Percentiles rank a stretch among this genome's conserved stretches.
phyloP scores from a whole-genome alignment of 2,329 filamentous ascomycete species.

The Penicillium sp. region DNA sequence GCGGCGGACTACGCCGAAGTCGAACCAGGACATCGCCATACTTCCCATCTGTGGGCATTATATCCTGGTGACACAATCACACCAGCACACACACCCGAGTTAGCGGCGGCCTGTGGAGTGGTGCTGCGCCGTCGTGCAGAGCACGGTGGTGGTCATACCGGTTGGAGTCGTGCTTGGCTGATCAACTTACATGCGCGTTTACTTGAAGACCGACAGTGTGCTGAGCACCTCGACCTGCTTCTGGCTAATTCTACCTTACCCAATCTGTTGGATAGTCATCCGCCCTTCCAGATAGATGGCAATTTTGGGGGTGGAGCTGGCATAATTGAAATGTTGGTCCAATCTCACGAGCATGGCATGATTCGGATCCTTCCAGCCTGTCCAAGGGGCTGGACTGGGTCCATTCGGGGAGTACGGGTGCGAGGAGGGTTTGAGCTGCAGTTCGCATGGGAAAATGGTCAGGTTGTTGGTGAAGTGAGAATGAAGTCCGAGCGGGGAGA shows the following conservation, averaged over 20 bases:
- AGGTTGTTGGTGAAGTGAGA: slow-evolving; percentile 18
- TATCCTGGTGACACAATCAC: slow-evolving; percentile 49
- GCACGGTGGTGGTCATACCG: slow-evolving; percentile 52
- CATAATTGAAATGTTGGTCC: slow-evolving; percentile 50
- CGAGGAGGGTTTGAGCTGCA: slow-evolving; percentile 40
- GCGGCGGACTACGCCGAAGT: slow-evolving; percentile 37
- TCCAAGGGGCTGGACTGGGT: slow-evolving; percentile 39
- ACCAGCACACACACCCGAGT: slow-evolving; percentile 32
- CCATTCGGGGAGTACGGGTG: slow-evolving; percentile 36
- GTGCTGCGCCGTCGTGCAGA: slow-evolving; percentile 30
- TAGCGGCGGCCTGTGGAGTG: slow-evolving; percentile 32
- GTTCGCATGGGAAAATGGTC: slow-evolving; percentile 39
- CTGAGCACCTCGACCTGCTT: slow-evolving; percentile 42
- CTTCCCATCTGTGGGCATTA: slow-evolving; percentile 54
- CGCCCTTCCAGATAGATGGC: slow-evolving; percentile 54
- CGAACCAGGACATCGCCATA: slow-evolving; percentile 54
- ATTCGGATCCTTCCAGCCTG: slow-evolving; percentile 44
- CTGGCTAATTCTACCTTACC: slow-evolving; percentile 45
- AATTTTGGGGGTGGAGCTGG: slow-evolving; percentile 54
- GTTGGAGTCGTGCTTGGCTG: slow-evolving; percentile 56
- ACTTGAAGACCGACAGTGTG: slow-evolving; percentile 39
- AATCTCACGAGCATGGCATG: slow-evolving; percentile 37
- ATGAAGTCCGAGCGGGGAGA: slow-evolving; percentile 17
- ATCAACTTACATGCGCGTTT: slow-evolving; percentile 53
- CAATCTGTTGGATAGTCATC: slow-evolving; percentile 50